A percentile compares a stretch with the other conserved stretches of the same genome.
These are phyloP conservation scores for Enterocytospora artemiae DNA, from an alignment of 371 early-diverging fungal genomes.

Conservation along the genomic window DNA sequence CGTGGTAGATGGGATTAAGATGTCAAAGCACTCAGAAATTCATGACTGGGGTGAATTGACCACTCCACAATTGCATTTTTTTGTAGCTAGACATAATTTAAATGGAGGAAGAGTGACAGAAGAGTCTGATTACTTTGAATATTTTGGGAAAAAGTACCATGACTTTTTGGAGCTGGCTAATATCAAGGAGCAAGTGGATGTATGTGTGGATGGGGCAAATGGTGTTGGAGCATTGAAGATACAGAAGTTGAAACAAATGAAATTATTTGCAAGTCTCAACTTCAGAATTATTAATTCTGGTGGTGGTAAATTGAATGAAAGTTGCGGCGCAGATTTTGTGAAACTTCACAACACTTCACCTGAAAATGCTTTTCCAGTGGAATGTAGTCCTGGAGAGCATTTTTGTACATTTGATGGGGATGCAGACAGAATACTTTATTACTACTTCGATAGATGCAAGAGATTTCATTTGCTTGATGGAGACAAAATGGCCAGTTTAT, in stretches of 20 bases:
- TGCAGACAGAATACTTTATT: constrained; percentile 92
- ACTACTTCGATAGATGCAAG: no score
- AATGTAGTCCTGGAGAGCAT: no score
- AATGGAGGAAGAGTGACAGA: constrained; percentile 10
- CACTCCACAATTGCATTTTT: constrained; percentile 60
- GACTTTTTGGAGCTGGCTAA: constrained; percentile 17
- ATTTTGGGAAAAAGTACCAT: constrained; percentile 4
- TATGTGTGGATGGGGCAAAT: constrained; percentile 42
- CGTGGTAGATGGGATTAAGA: constrained; percentile 68
- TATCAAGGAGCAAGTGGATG: constrained; percentile 8
- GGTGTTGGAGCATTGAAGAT: constrained; percentile 88
- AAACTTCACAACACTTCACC: constrained; percentile 75
- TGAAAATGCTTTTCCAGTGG: constrained; percentile 53
- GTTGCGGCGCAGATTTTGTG: constrained; percentile 89
- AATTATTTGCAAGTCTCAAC: constrained; percentile 63
- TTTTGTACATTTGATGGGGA: constrained; percentile 98
- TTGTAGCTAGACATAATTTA: constrained; percentile 31
- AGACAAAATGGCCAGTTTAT: constrained; percentile 44
- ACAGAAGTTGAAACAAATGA: constrained; percentile 67
- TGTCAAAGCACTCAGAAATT: constrained; percentile 62
- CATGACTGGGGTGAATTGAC: constrained; percentile 77
- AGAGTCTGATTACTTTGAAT: constrained; percentile 23
- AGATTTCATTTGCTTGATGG: constrained; percentile 49
- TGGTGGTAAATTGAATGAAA: constrained; percentile 46
- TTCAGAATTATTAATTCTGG: constrained; percentile 26